Evolutionary conservation across 2,329 filamentous ascomycete species (phyloP), one percentile per base, ranked within the genome.

Genomic region (Xylariaceae sp.): DNA sequence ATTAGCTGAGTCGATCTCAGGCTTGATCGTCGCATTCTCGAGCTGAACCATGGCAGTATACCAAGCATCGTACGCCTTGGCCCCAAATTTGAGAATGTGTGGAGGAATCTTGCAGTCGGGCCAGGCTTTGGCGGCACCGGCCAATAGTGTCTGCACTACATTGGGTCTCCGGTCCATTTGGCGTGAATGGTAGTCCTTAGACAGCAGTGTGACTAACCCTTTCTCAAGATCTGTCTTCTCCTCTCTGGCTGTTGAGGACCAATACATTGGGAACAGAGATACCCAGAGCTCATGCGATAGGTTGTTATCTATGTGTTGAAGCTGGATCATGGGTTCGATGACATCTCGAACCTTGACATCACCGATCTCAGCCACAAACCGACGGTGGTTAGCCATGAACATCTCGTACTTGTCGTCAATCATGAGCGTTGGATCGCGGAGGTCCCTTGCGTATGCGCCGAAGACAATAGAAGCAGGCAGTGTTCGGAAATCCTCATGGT

Each of bases 131-230:
- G 90, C 87, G 28, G 88, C 85, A 31, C 89, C 93, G 55, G 95
- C 87, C 4, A 98, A 76, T 43, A 99, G 74, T 7, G 90, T 93
- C 57, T 96, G 88, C 3, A 98, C 83, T 26, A 96, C 94, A 57
- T 98, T 98, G 3, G 93, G 94, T 35, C 94, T 80, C 67, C 89
- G 90, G 63, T 97, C 93, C 41, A 97, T 83, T 60, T 98, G 93
- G 39, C 91, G 81, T 47, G 87, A 87, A 62, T 98, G 93, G 63
- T 91, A 97, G 57, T 98, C 94, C 60, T 95, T 95, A 2, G 91
- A 95, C 9, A 98, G 73, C 9, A 98, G 73, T 3, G 82, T 77
- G n/a, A 96, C 87, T 64, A 98, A 80, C 12, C 89, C 90, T 54
- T 90, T 88, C 63, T 97, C 88, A 26, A 98, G 75, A 49, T 98